Percentiles rank a stretch among this genome's conserved stretches.
phyloP scores from a whole-genome alignment of 179 eudicot species.

The Patellifolia procumbens region DNA sequence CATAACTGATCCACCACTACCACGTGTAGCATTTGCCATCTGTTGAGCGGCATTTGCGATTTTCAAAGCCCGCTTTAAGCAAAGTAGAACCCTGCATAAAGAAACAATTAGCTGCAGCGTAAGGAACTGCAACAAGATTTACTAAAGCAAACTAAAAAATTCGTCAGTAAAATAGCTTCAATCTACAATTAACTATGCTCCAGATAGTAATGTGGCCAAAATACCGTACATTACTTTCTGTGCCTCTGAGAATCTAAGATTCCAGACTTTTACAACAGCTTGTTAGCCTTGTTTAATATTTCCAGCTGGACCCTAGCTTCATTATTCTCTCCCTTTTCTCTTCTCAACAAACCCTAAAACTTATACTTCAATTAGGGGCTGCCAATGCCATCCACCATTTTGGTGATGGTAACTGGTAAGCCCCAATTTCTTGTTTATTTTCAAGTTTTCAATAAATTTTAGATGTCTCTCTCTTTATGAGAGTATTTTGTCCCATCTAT shows the following conservation, averaged over 20 bases:
- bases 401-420: no score
- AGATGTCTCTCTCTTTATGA: no score
- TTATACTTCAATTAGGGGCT: no score
- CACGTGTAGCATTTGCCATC: constrained; percentile 89
- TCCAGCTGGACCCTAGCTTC: no score
- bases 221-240: neutral
- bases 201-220: neutral
- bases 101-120: constrained; percentile 8
- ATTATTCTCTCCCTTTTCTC: no score
- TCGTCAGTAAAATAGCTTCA: neutral
- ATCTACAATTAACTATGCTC: neutral
- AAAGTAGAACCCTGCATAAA: constrained; percentile 78
- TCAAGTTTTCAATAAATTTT: no score
- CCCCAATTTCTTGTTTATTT: no score
- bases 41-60: constrained; percentile 97
- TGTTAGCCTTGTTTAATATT: no score
- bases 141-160: neutral
- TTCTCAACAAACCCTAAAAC: no score
- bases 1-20: constrained; percentile 77
- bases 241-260: neutral
- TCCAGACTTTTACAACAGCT: no score
- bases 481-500: no score
- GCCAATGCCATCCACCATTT: no score
- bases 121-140: neutral
- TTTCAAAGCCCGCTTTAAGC: constrained; percentile 91